These are phyloP conservation scores for Pulveroboletus ravenelii DNA, from an alignment of 768 basidiomycete genomes.

Conservation along the genomic window DNA sequence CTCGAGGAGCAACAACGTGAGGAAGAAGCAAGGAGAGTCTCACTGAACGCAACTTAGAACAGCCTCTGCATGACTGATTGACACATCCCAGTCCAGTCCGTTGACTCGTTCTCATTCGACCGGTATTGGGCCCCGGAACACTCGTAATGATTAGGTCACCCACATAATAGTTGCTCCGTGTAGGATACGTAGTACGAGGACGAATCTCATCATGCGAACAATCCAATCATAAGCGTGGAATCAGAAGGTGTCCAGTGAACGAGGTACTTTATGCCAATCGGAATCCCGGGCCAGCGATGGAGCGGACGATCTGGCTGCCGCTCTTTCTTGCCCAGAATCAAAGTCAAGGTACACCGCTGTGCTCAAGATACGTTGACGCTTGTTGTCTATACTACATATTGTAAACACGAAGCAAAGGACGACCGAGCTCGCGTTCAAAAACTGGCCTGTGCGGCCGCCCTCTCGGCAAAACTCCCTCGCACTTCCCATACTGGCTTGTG, in stretches of 20 bases:
- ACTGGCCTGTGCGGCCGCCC: slow-evolving; percentile 57
- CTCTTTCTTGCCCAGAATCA: too few relatives aligned
- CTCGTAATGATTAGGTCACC: not conserved
- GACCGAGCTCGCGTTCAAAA: slow-evolving; percentile 36
- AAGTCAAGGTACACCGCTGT: too few relatives aligned
- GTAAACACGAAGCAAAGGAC: not conserved
- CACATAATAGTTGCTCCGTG: not conserved
- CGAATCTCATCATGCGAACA: not conserved
- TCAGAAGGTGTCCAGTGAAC: too few relatives aligned
- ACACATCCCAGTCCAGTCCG: not conserved
- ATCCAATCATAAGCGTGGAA: too few relatives aligned
- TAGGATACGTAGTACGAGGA: not conserved
- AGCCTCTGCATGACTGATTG: not conserved
- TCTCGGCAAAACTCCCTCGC: slow-evolving; percentile 64
- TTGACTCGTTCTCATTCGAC: not conserved
- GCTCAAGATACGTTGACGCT: too few relatives aligned
- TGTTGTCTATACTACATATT: not conserved
- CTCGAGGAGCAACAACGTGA: slow-evolving; percentile 28
- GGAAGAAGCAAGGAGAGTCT: slow-evolving; percentile 13
- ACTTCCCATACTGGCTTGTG: slow-evolving; percentile 51
- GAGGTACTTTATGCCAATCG: too few relatives aligned
- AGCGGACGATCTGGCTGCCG: too few relatives aligned
- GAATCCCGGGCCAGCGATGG: too few relatives aligned
- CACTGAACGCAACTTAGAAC: slow-evolving; percentile 3
- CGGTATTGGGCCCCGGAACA: not conserved